These are phyloP conservation scores for Argentina anserina DNA, from an alignment of 306 rosid genomes.

Conservation along the genomic window DNA sequence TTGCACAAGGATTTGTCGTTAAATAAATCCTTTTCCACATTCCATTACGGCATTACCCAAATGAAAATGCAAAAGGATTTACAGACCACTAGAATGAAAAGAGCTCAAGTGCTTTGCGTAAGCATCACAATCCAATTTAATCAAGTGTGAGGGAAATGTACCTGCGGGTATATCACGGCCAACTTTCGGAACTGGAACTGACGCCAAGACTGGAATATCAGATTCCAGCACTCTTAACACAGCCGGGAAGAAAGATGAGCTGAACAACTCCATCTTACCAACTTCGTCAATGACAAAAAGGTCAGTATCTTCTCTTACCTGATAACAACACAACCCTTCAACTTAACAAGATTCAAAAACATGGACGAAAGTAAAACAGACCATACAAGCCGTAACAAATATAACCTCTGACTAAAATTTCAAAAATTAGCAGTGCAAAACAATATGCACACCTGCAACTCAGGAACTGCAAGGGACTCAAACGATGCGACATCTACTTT, in stretches of 20 bases:
- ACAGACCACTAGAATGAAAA: neutral
- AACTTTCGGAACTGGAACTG: constrained; percentile 67
- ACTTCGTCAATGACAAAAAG: constrained; percentile 80
- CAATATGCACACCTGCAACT: constrained; percentile 53
- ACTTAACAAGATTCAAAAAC: constrained; percentile 1
- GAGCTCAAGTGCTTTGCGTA: neutral
- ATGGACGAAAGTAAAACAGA: neutral
- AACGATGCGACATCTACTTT: constrained; percentile 71
- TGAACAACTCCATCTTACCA: constrained; percentile 85
- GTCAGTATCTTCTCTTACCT: constrained; percentile 71
- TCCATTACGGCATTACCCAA: neutral
- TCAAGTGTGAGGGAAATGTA: constrained; percentile 7
- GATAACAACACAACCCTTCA: constrained; percentile 15
- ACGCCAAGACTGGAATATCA: constrained; percentile 65
- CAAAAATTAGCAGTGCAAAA: neutral
- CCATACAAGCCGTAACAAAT: no score
- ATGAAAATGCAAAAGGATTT: neutral
- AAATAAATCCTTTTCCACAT: neutral
- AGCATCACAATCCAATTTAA: neutral
- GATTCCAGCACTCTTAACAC: constrained; percentile 71
- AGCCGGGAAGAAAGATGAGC: constrained; percentile 82
- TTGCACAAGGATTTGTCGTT: neutral
- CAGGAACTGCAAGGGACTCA: constrained; percentile 74
- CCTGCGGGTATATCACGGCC: constrained; percentile 85
- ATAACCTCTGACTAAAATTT: neutral